A percentile compares a stretch with the other conserved stretches of the same genome.
Evolutionary conservation across 164 flowering plant genomes (phyloP).

Genomic region (Amborella trichopoda): DNA sequence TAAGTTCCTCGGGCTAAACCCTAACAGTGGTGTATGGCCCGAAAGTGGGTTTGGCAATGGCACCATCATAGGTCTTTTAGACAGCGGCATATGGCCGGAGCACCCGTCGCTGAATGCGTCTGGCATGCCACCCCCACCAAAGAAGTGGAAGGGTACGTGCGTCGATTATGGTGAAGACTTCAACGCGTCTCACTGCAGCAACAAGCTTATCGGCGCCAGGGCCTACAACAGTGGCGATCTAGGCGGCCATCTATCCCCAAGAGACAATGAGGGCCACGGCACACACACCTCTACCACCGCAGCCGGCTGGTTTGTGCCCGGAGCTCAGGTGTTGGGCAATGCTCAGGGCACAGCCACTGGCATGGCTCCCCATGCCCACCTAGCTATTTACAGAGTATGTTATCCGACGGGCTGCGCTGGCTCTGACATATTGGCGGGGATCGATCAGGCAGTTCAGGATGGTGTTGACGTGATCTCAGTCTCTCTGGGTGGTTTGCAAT

Average conservation of each 20-base stretch:
- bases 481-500: constrained; percentile 16
- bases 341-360: constrained; percentile 37
- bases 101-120: neutral
- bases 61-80: constrained; percentile 7
- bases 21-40: constrained; percentile 4
- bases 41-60: constrained; percentile 3
- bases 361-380: constrained; percentile 45
- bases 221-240: constrained; percentile 3
- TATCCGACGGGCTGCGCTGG: constrained; percentile 27
- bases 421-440: constrained; percentile 38
- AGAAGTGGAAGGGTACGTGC: constrained; percentile 5
- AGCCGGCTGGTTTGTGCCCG: constrained; percentile 23
- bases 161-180: constrained; percentile 8
- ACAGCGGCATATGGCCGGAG: constrained; percentile 8
- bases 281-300: constrained; percentile 64
- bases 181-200: constrained; percentile 9
- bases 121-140: constrained; percentile 3
- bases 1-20: constrained; percentile 6
- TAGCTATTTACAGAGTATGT: constrained; percentile 42
- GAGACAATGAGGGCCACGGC: constrained; percentile 44
- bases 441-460: constrained; percentile 42
- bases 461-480: constrained; percentile 39
- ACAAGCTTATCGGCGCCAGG: constrained; percentile 14
- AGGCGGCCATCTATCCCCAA: constrained; percentile 5
- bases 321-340: constrained; percentile 27